A percentile compares a stretch with the other conserved stretches of the same genome.
These are phyloP conservation scores for Mentha longifolia DNA, from an alignment of 257 asterid species.

Conservation along the genomic window DNA sequence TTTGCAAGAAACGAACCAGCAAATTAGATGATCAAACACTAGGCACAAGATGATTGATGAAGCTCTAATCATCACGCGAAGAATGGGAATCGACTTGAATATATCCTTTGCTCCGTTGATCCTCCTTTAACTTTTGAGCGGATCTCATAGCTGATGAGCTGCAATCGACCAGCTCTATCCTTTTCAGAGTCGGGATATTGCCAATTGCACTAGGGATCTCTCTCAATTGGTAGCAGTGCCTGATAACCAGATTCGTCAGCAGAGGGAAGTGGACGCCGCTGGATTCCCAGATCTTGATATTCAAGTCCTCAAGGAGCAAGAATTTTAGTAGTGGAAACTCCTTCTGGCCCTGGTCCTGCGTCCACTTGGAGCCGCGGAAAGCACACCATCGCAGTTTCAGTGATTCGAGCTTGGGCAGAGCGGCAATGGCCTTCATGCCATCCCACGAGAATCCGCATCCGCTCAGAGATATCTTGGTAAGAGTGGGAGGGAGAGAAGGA, in stretches of 20 bases:
- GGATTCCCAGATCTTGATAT: slow-evolving; percentile 18
- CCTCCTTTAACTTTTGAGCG: slow-evolving; percentile 13
- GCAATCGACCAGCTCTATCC: slow-evolving; percentile 32
- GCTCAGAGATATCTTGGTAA: slow-evolving; percentile 26
- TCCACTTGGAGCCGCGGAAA: slow-evolving; percentile 26
- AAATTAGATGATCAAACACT: too few relatives aligned
- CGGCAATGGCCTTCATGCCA: background rate
- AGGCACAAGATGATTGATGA: too few relatives aligned
- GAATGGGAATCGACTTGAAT: slow-evolving; percentile 7
- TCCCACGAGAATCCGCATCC: slow-evolving; percentile 30
- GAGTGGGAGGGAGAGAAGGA: background rate
- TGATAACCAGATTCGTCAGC: slow-evolving; percentile 14
- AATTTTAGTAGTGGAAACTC: slow-evolving; percentile 1
- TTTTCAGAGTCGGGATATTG: background rate
- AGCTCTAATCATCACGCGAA: background rate
- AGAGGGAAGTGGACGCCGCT: background rate
- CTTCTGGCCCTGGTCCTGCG: background rate
- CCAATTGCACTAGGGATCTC: slow-evolving; percentile 23
- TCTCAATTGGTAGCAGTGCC: slow-evolving; percentile 31
- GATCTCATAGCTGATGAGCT: slow-evolving; percentile 17
- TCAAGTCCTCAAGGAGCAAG: slow-evolving; percentile 30
- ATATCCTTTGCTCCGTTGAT: slow-evolving; percentile 2
- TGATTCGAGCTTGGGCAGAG: slow-evolving; percentile 18
- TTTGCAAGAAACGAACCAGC: too few relatives aligned
- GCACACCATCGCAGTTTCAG: slow-evolving; percentile 29